A percentile compares a stretch with the other conserved stretches of the same genome.
Conservation (phyloP, 805 yeast genomes). For the Metschnikowia lochheadii region DNA sequence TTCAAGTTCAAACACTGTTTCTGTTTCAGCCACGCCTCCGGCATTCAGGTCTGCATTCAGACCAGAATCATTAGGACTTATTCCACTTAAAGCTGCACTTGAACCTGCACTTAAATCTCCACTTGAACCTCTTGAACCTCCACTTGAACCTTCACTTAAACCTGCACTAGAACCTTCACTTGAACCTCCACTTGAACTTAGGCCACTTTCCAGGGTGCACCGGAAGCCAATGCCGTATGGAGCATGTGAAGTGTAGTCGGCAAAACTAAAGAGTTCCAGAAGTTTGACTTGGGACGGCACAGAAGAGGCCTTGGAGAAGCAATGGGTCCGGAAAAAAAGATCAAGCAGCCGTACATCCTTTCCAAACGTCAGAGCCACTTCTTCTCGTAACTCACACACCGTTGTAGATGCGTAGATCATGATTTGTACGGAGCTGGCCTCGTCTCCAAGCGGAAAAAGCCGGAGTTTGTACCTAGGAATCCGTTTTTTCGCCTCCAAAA, state of each 20-base stretch:
- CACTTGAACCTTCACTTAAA: too few relatives aligned
- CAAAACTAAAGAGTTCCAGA: conserved; percentile 5
- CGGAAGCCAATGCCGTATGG: conserved; percentile 1
- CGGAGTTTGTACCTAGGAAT: neutral
- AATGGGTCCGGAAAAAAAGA: conserved; percentile 3
- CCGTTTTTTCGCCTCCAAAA: neutral
- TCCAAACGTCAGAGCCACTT: neutral
- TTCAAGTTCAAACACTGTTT: conserved; percentile 6
- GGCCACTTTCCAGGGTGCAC: too few relatives aligned
- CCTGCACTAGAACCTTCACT: too few relatives aligned
- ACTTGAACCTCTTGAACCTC: too few relatives aligned
- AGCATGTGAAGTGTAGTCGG: neutral
- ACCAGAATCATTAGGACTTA: too few relatives aligned
- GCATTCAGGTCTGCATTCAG: too few relatives aligned
- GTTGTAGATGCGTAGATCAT: neutral
- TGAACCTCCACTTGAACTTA: too few relatives aligned
- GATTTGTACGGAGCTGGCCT: neutral
- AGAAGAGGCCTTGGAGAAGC: conserved; percentile 4
- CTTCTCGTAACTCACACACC: conserved; percentile 3
- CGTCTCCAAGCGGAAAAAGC: neutral
- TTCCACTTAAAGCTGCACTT: too few relatives aligned
- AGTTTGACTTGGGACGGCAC: neutral
- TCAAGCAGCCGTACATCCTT: neutral
- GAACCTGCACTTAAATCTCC: too few relatives aligned
- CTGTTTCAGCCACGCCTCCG: neutral